These are phyloP conservation scores for Apiospora koreana DNA, from an alignment of 2,329 filamentous ascomycete genomes.

Conservation along the genomic window DNA sequence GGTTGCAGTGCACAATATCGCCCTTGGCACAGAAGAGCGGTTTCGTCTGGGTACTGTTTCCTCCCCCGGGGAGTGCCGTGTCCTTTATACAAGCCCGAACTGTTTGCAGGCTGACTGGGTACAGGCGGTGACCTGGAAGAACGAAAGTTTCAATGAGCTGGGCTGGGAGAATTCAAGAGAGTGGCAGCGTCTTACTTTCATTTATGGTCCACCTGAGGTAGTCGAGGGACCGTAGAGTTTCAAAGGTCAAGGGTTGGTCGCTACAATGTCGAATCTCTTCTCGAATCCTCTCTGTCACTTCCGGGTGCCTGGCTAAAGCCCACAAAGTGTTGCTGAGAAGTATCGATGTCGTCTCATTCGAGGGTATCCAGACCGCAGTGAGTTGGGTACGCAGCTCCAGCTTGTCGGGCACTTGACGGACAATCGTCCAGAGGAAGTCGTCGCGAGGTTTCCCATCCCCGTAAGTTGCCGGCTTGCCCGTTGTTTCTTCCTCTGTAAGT, in stretches of 20 bases:
- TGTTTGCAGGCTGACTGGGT: not conserved
- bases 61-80: constrained; percentile 47
- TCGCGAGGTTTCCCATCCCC: not conserved
- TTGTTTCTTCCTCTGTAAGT: too few relatives aligned
- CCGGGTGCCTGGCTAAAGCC: too few relatives aligned
- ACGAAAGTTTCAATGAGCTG: too few relatives aligned
- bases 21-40: constrained; percentile 53
- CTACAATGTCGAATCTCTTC: constrained; percentile 37
- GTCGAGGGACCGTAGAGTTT: not conserved
- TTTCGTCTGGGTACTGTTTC: constrained; percentile 47
- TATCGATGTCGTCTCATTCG: constrained; percentile 12
- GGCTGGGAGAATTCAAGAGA: too few relatives aligned
- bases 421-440: constrained; percentile 1
- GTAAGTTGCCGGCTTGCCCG: not conserved
- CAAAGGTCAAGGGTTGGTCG: constrained; percentile 20
- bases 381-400: constrained; percentile 1
- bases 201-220: not conserved
- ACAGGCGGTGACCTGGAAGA: not conserved
- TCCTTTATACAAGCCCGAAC: not conserved
- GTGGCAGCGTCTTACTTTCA: not conserved
- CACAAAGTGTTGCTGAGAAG: constrained; percentile 23
- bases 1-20: constrained; percentile 43
- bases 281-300: not conserved
- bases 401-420: not conserved
- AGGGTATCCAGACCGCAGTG: constrained; percentile 17